Evolutionary conservation across 2,329 filamentous ascomycete genomes (phyloP), one percentile per base, ranked within the genome.

Genomic region (Ophiostoma australiae): DNA sequence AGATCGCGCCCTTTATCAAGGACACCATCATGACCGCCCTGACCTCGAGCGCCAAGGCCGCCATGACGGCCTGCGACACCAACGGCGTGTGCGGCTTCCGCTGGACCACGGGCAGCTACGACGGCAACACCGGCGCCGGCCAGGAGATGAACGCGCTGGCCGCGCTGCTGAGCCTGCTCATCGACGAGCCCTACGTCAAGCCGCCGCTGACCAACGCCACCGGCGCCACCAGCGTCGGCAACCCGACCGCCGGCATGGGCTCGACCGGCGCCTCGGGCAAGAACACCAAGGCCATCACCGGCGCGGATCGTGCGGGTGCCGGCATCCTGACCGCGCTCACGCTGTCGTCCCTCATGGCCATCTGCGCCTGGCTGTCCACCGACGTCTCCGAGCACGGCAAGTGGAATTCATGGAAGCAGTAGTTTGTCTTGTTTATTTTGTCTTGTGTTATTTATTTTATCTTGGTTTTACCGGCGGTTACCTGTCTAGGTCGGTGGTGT

Each of bases 291-390:
- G 41, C 68, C 31, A 41, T 89, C 41, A 86, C 86, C 1, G 82
- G 82, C 0, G 87, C 83, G 6, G 91, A 93, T 76, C 86, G 82
- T 74, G 90, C 87, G 11, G 92, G 90, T 10, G 91, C 90, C 66
- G 86, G 86, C 17, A 86, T 93, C 72, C 74, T 83, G 69, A 93
- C 91, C 17, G 79, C 87, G 4, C 71, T 89, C 13, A 78, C 89
- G 3, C 77, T 91, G 0, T 76, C 84, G 13, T 79, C 82, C 8
- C 80, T 91, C 61, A 72, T 90, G 31, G 83, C 82, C 1, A 86
- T 85, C n/a, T 76, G 83, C 8, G 58, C 79, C 3, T 86, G 73
- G 73, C 27, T 73, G 61, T 35, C 48, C 27, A 67, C 70, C 41
- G 69, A 70, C 41, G n/a, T 73, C 48, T 67, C 69, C 27, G 73